These are phyloP conservation scores for Lotmaria passim DNA, from an alignment of 208 protist species.

Conservation along the genomic window DNA sequence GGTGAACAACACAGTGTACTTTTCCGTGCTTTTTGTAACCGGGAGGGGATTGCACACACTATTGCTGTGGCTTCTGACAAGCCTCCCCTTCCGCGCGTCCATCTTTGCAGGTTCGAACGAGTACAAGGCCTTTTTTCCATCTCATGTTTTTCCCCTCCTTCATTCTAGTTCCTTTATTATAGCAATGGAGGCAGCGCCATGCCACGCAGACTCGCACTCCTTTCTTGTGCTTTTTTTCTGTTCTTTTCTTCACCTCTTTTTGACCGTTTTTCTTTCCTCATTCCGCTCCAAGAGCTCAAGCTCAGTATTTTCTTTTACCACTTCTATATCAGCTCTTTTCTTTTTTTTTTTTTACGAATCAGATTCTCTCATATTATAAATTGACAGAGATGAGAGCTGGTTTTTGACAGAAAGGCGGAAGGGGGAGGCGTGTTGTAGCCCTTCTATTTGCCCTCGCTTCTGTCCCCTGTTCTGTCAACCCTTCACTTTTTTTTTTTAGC, in stretches of 20 bases:
- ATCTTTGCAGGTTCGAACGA: too few relatives aligned
- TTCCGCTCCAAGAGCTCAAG: not conserved
- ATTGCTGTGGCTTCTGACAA: too few relatives aligned
- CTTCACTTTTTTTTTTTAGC: conserved; percentile 14
- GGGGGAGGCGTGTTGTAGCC: not conserved
- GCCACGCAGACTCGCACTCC: too few relatives aligned
- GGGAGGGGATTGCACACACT: too few relatives aligned
- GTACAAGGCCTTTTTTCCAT: not conserved
- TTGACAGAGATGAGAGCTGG: not conserved
- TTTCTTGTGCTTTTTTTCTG: too few relatives aligned
- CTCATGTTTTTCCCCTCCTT: not conserved
- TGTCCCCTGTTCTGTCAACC: not conserved
- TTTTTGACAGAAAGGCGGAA: not conserved
- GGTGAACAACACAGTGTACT: too few relatives aligned
- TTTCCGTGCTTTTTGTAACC: too few relatives aligned
- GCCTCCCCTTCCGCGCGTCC: too few relatives aligned
- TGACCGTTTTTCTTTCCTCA: not conserved
- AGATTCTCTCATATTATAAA: not conserved
- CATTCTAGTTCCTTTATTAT: too few relatives aligned
- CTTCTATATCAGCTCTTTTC: too few relatives aligned
- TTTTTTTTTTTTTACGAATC: not conserved
- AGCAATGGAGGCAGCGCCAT: too few relatives aligned
- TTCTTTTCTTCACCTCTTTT: conserved; percentile 6
- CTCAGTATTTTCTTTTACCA: too few relatives aligned
- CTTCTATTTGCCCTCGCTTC: not conserved